Percentiles rank a stretch among this genome's conserved stretches.
phyloP scores from a whole-genome alignment of 2,329 filamentous ascomycete genomes.

The Dryadomyces quercus-mongolicae region DNA sequence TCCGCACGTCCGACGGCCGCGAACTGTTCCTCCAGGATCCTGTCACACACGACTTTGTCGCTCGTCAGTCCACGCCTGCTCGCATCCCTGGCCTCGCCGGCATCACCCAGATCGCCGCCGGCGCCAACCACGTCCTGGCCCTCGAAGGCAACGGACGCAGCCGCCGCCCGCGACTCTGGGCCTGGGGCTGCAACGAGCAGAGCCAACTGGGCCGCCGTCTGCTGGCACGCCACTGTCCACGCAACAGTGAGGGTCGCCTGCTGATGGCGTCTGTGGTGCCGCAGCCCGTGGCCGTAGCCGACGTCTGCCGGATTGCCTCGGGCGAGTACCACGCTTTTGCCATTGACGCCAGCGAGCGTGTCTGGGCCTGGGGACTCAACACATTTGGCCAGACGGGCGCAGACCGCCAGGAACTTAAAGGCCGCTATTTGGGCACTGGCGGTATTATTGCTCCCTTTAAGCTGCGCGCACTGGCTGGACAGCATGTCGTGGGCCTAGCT shows the following conservation, averaged over 20 bases:
- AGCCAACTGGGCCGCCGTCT: conserved; percentile 45
- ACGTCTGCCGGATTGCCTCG: conserved; percentile 27
- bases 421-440: conserved; percentile 15
- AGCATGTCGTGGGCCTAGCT: conserved; percentile 22
- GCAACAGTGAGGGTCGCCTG: neutral
- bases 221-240: conserved; percentile 4
- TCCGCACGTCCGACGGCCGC: conserved; percentile 21
- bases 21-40: neutral
- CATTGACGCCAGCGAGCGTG: conserved; percentile 43
- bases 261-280: conserved; percentile 23
- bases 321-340: conserved; percentile 55
- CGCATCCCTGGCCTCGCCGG: conserved; percentile 35
- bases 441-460: too few species aligned
- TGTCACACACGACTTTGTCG: neutral
- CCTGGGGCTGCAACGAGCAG: conserved; percentile 53
- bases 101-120: conserved; percentile 38
- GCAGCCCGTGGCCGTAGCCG: neutral
- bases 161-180: conserved; percentile 41
- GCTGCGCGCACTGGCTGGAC: neutral
- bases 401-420: conserved; percentile 19
- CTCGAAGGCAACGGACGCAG: conserved; percentile 24
- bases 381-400: conserved; percentile 49
- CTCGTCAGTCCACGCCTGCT: conserved; percentile 19
- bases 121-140: conserved; percentile 47
- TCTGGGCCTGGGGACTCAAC: conserved; percentile 56